These are phyloP conservation scores for Emydomyces testavorans DNA, from an alignment of 2,329 filamentous ascomycete genomes.

Conservation along the genomic window DNA sequence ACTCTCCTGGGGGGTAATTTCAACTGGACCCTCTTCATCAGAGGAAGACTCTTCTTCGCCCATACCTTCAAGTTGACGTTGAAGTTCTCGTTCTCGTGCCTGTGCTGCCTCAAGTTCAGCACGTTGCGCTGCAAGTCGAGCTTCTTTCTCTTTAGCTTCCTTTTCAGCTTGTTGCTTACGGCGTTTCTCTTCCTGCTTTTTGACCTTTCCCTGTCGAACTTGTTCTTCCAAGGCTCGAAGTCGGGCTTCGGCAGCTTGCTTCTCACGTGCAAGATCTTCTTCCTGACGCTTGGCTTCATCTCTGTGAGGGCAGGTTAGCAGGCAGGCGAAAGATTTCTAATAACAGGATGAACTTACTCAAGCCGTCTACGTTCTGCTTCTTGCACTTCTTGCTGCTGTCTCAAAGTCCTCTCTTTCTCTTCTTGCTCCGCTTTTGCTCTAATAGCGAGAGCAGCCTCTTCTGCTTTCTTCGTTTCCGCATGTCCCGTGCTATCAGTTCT, in stretches of 20 bases:
- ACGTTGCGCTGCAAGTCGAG: slow-evolving; percentile 68
- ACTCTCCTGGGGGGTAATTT: slow-evolving; percentile 53
- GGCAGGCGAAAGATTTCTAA: slow-evolving; percentile 22
- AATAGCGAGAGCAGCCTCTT: slow-evolving; percentile 44
- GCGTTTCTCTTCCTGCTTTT: slow-evolving; percentile 92
- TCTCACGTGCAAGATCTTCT: slow-evolving; percentile 67
- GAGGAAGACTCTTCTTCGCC: slow-evolving; percentile 64
- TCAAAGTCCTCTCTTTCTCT: slow-evolving; percentile 42
- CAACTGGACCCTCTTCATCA: slow-evolving; percentile 66
- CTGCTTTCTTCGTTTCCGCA: slow-evolving; percentile 46
- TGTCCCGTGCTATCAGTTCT: slow-evolving; percentile 44
- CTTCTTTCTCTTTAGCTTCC: slow-evolving; percentile 79
- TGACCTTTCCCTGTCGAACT: slow-evolving; percentile 82
- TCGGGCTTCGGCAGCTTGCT: slow-evolving; percentile 67
- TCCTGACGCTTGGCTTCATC: slow-evolving; percentile 63
- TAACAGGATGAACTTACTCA: slow-evolving; percentile 53
- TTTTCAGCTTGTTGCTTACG: slow-evolving; percentile 78
- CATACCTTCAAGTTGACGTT: slow-evolving; percentile 70
- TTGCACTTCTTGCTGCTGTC: slow-evolving; percentile 64
- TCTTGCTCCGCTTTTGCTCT: slow-evolving; percentile 56
- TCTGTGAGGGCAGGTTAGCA: slow-evolving; percentile 38
- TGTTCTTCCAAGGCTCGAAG: slow-evolving; percentile 87
- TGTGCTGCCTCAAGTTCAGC: slow-evolving; percentile 86
- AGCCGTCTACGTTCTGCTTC: slow-evolving; percentile 60
- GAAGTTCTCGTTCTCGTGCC: slow-evolving; percentile 79